These are phyloP conservation scores for Bidens hawaiensis DNA, from an alignment of 140 eudicot species.

Conservation along the genomic window DNA sequence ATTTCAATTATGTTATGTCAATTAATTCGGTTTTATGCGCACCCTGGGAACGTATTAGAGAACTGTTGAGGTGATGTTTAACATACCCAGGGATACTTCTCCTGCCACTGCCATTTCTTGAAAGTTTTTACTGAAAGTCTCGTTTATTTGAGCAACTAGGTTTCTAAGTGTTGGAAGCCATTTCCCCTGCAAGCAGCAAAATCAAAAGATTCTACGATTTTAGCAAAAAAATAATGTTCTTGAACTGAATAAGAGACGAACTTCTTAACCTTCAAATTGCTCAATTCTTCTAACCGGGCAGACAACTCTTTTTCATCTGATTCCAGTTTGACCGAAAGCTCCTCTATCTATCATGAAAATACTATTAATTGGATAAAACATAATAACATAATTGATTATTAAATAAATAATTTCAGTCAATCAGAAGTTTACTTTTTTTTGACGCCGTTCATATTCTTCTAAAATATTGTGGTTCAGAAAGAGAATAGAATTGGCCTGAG, in stretches of 20 bases:
- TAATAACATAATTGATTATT: background rate
- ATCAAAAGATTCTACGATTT: constrained; percentile 7
- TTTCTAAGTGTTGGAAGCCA: constrained; percentile 93
- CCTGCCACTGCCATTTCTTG: constrained; percentile 99
- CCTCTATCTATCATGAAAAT: constrained; percentile 57
- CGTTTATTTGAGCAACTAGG: constrained; percentile 77
- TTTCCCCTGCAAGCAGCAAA: constrained; percentile 47
- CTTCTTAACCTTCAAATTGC: constrained; percentile 51
- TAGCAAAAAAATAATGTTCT: background rate
- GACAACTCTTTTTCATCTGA: constrained; percentile 53
- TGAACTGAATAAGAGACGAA: background rate
- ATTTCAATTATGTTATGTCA: too few relatives aligned
- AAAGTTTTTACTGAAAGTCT: constrained; percentile 78
- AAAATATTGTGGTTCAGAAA: constrained; percentile 68
- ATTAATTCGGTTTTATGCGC: too few relatives aligned
- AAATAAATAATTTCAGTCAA: background rate
- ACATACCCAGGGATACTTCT: constrained; percentile 79
- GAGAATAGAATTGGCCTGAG: constrained; percentile 76
- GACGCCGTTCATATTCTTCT: constrained; percentile 92
- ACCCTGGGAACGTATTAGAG: constrained; percentile 14
- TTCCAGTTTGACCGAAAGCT: constrained; percentile 50
- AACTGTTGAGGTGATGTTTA: background rate
- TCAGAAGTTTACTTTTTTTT: constrained; percentile 38
- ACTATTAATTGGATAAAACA: background rate
- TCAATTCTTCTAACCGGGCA: constrained; percentile 43